Base-by-base conservation (phyloP, 768 basidiomycete genomes). In the Rhodotorula graminis region DNA sequence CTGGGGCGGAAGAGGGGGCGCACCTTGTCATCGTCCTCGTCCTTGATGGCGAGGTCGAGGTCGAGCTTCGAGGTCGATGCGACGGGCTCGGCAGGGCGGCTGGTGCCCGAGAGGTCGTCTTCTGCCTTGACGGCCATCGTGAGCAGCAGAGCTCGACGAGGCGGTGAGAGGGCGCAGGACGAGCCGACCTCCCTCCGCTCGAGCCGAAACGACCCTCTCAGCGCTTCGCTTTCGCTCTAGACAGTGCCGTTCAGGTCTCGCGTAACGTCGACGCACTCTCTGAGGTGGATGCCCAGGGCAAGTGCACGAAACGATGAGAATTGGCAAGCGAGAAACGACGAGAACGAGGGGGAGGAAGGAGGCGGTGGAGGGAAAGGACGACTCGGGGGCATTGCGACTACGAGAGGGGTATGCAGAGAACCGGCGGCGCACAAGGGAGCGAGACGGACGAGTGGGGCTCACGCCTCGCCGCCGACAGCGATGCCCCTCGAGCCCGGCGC, bases 401-500 rank as follows among this genome's bases (percentile, higher is more conserved):
- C 14, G 14, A 46, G 44, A 46, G 50, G 23, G 50, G 11, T 25
- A 23, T 7, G 2, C 7, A 9, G 25, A 25, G 23, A n/a, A n/a
- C n/a, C 10, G 50, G 23, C 7, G 12, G 58, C 16, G 58, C 42
- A 25, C 11, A 27, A 11, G 27, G 6, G 25, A 14, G 40, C 37
- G 56, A 57, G 23, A 7, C 4, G 18, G 16, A 57, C 6, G 10
- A 9, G 33, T 2, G 2, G 3, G 2, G 31, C 19, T 57, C 56
- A 59, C 7, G 58, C 58, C 23, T 59, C 58, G 25, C 60, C 60
- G 42, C 60, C 60, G n/a, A 47, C 60, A 1, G 60, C n/a, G 60
- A 61, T 61, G 11, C 42, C 60, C 60, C 60, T 60, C 59, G 19
- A 37, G 4, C 42, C 59, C 42, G 59, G 14, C 59, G 40, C 18